Evolutionary conservation across 2,329 filamentous ascomycete species (phyloP).

Genomic region (Xylaria sp.): DNA sequence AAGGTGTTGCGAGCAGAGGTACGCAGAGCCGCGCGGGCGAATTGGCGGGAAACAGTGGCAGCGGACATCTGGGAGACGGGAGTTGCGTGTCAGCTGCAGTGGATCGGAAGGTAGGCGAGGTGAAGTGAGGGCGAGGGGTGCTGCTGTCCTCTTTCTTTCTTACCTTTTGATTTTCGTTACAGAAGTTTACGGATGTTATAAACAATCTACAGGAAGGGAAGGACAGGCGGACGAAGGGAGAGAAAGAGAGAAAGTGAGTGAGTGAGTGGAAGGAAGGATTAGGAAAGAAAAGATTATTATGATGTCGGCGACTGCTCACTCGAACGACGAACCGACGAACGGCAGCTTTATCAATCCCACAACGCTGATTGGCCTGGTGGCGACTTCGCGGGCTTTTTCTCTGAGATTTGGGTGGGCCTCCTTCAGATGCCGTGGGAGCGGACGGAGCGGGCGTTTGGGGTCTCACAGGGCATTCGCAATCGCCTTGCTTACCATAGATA

Average conservation of each 20-base stretch:
- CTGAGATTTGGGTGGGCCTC: slow-evolving; percentile 31
- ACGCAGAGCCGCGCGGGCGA: slow-evolving; percentile 69
- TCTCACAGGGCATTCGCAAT: slow-evolving; percentile 3
- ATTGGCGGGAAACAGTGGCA: slow-evolving; percentile 61
- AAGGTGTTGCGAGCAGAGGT: slow-evolving; percentile 69
- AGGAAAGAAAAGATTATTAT: background rate
- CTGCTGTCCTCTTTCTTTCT: background rate
- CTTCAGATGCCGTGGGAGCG: slow-evolving; percentile 8
- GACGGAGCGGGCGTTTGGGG: background rate
- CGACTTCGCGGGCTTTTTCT: slow-evolving; percentile 19
- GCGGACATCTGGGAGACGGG: slow-evolving; percentile 55
- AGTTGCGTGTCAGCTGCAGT: slow-evolving; percentile 21
- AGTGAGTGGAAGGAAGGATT: slow-evolving; percentile 1
- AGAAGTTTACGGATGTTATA: background rate
- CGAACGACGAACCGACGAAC: slow-evolving; percentile 13
- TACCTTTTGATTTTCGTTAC: slow-evolving; percentile 5
- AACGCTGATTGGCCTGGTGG: slow-evolving; percentile 33
- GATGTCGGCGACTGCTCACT: slow-evolving; percentile 9
- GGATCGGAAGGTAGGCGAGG: background rate
- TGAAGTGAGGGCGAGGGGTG: background rate
- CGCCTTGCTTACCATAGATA: slow-evolving; percentile 14
- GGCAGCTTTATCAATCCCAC: slow-evolving; percentile 32
- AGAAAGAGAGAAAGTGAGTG: background rate
- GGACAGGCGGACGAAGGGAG: background rate
- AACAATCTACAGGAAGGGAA: background rate